Evolutionary conservation across 2,329 filamentous ascomycete species (phyloP), one percentile per base, ranked within the genome.

Genomic region (Nigrospora oryzae): DNA sequence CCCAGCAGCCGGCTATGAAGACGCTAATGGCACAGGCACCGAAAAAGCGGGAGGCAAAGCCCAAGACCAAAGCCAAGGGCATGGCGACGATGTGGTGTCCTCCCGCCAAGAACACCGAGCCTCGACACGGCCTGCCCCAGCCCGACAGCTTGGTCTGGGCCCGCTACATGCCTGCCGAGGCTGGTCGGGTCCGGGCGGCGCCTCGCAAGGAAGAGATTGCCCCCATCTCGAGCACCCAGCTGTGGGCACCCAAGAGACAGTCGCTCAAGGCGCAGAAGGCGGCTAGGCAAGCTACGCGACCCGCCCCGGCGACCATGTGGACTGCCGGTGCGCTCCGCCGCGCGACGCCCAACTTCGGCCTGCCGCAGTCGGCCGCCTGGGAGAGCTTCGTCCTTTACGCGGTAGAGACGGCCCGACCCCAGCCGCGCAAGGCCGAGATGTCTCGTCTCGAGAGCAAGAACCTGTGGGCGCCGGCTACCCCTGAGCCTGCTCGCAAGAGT

Each of bases 331-430:
- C 40, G 28, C 13, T 23, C 4, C 19, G 16, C 8, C 31, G 16
- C 13, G 6, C n/a, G 33, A 28, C 42, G 16, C 32, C 49, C 32
- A 44, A 39, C 10, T 43, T 52, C 36, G 56, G 58, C 12, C 46
- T 61, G 8, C 57, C 62, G 17, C 64, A 71, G 50, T 66, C 65
- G 14, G 48, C 52, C 15, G 57, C 52, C n/a, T 70, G 66, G 68
- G 55, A 58, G 35, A 49, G 49, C 35, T 67, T 68, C 44, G 52
- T 61, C 35, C 51, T 51, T 10, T 47, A 56, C 16, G 46, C 54
- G 17, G 52, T 49, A 15, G 56, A 48, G 44, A 47, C 55, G 32
- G 43, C 47, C 3, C 65, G 64, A 43, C 46, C 58, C 12, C 58
- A 60, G 40, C 51, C 55, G 11, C 59, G 56, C 32, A 51, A 51